A percentile compares a stretch with the other conserved stretches of the same genome.
These are phyloP conservation scores for Citrus glauca DNA, from an alignment of 345 rosid species.

Conservation along the genomic window DNA sequence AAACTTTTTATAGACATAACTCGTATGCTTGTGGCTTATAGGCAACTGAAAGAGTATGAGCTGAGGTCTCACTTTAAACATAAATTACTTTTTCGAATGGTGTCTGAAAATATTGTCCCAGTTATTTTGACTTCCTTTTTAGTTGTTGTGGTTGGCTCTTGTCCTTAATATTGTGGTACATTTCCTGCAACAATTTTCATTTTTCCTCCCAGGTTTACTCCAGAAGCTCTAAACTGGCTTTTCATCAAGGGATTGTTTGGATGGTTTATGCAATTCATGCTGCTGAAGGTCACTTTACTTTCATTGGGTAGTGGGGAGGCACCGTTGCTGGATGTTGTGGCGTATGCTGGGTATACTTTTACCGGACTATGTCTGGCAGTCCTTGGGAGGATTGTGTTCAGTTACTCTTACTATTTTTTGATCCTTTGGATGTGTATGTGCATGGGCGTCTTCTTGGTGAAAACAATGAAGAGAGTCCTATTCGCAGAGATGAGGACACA, in stretches of 20 bases:
- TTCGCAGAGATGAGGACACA: conserved; percentile 84
- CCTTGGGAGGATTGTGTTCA: conserved; percentile 64
- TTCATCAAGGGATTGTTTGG: conserved; percentile 88
- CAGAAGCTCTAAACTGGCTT: conserved; percentile 88
- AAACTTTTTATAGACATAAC: not conserved
- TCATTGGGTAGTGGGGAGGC: conserved; percentile 92
- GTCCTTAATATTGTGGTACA: not conserved
- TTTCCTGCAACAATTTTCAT: not conserved
- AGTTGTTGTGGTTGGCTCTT: not conserved
- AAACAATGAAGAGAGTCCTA: conserved; percentile 94
- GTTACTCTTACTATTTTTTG: conserved; percentile 69
- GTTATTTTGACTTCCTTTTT: not conserved
- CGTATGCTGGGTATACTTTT: conserved; percentile 88
- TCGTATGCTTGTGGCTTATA: not conserved
- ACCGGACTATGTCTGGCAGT: conserved; percentile 71
- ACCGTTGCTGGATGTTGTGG: conserved; percentile 79
- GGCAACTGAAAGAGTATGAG: not conserved
- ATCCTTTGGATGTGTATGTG: conserved; percentile 85
- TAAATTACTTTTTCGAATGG: not conserved
- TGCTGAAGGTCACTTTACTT: conserved; percentile 76
- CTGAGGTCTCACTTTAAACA: not conserved
- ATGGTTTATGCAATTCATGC: conserved; percentile 78
- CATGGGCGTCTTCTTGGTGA: conserved; percentile 84
- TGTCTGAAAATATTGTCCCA: not conserved
- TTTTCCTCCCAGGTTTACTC: conserved; percentile 61